Percentiles rank a stretch among this genome's conserved stretches.
These are phyloP conservation scores for Calycina herbarum DNA, from an alignment of 2,329 filamentous ascomycete species.

Conservation along the genomic window DNA sequence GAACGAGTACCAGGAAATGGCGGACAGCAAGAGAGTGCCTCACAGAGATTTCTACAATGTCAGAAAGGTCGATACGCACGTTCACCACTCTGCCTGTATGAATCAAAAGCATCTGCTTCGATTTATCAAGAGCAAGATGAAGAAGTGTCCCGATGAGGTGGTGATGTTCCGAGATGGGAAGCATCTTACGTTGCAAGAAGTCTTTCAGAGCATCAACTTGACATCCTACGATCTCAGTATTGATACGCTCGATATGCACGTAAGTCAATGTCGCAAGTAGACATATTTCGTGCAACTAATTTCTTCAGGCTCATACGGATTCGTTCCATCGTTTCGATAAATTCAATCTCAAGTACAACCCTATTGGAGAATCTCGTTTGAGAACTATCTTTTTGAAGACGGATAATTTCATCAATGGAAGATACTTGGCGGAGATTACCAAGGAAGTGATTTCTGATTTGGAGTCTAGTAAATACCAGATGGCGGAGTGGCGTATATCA, in stretches of 20 bases:
- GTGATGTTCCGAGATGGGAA: slow-evolving; percentile 92
- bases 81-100: slow-evolving; percentile 99
- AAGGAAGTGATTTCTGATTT: slow-evolving; percentile 97
- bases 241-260: slow-evolving; percentile 98
- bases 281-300: slow-evolving; percentile 18
- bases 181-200: slow-evolving; percentile 84
- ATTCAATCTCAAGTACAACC: slow-evolving; percentile 99
- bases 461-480: slow-evolving; percentile 98
- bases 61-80: slow-evolving; percentile 96
- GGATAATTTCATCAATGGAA: slow-evolving; percentile 94
- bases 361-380: slow-evolving; percentile 89
- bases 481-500: slow-evolving; percentile 98
- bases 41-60: slow-evolving; percentile 99
- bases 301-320: slow-evolving; percentile 79
- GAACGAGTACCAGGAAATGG: slow-evolving; percentile 97
- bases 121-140: slow-evolving; percentile 99
- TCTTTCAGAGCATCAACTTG: slow-evolving; percentile 95
- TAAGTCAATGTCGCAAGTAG: slow-evolving; percentile 46
- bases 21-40: slow-evolving; percentile 95
- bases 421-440: slow-evolving; percentile 95
- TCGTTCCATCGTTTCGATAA: slow-evolving; percentile 99
- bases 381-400: slow-evolving; percentile 99
- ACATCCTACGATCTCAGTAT: slow-evolving; percentile 98
- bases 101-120: slow-evolving; percentile 97
- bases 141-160: slow-evolving; percentile 92